Base-by-base conservation (phyloP, 306 rosid genomes). In the Prinsepia uniflora region DNA sequence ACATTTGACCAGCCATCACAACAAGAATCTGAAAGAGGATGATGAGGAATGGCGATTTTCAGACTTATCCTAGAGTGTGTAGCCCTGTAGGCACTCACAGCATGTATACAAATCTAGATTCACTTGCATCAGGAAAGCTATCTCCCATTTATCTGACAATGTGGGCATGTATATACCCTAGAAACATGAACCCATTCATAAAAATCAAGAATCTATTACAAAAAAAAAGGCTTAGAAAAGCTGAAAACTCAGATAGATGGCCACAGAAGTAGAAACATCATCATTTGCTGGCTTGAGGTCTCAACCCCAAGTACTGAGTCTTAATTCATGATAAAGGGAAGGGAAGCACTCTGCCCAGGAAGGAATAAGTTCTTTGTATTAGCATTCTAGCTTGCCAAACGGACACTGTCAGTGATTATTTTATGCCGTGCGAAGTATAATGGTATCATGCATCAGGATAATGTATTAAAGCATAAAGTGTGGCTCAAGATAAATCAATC, bases 261-360 rank as follows among this genome's bases (percentile, higher is more conserved):
- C 85, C 89, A 77, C 58, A 75, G 79, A 74, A 81, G 82, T 76
- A 77, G 84, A 76, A 75, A 79, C 85, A 81, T 79, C 86, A 50
- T 76, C 89, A 76, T 77, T 81, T 72, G 83, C 86, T 43, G 79
- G 83, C 85, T 70, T 80, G 81, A 88, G 91, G 88, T 81, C 83
- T 80, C 76, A 68, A 83, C 90, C 97, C 84, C 86, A 86, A 86
- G 78, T 78, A 86, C 62, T 34, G 77, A 58, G 70, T 86, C 86
- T 83, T 80, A 83, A 80, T 78, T 84, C 84, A 83, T 75, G 81
- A 77, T 11, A 79, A 75, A 78, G 65, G 69, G 75, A 72, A 78
- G 81, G 56, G 71, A 85, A 72, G 75, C 81, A 79, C 85, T 86
- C 87, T 84, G 89, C 90, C 85, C 85, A 83, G 86, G 78, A 79